A percentile compares a stretch with the other conserved stretches of the same genome.
These are phyloP conservation scores for Phytophthora citricola DNA, from an alignment of 352 stramenopile genomes.

Conservation along the genomic window DNA sequence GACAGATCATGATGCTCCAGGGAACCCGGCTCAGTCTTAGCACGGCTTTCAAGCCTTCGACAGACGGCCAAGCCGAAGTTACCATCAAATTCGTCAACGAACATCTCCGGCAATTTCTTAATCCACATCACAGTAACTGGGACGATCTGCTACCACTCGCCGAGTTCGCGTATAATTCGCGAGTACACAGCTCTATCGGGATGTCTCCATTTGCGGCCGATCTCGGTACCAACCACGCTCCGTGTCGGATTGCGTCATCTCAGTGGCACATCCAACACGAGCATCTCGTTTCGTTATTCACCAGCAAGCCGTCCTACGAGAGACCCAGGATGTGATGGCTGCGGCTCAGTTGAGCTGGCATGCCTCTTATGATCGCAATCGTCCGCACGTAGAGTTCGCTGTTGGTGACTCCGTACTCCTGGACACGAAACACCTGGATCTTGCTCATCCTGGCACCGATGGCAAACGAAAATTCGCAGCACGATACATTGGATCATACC, in stretches of 20 bases:
- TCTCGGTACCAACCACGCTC: background rate
- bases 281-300: background rate
- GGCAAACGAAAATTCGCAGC: background rate
- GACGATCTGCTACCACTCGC: background rate
- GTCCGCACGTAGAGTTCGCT: background rate
- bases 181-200: background rate
- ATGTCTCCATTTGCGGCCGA: conserved; percentile 10
- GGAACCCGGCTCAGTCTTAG: background rate
- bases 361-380: background rate
- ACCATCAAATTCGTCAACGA: conserved; percentile 3
- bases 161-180: background rate
- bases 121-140: background rate
- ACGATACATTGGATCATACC: conserved; percentile 12
- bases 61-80: background rate
- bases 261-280: background rate
- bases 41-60: background rate
- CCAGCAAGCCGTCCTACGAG: background rate
- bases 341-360: background rate
- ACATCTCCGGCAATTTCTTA: background rate
- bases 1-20: background rate
- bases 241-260: background rate
- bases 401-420: background rate
- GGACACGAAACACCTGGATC: background rate
- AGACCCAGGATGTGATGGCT: background rate
- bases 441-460: background rate